These are phyloP conservation scores for Sphaceloma murrayae DNA, from an alignment of 2,329 filamentous ascomycete species.

Conservation along the genomic window DNA sequence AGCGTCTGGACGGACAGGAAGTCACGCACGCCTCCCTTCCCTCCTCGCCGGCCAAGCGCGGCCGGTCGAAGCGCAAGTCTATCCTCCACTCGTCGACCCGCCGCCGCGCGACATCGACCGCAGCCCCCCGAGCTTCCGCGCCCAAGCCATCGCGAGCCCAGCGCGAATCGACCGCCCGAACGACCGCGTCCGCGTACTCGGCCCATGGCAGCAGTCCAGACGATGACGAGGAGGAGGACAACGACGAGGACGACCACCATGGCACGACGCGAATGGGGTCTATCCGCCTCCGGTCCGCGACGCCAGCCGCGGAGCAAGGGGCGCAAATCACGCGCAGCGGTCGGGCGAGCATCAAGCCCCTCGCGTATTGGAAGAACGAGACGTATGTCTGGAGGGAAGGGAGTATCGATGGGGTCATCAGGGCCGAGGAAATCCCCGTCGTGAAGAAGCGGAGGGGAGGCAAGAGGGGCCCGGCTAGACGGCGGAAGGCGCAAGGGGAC, in stretches of 20 bases:
- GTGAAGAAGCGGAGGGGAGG: conserved; percentile 28
- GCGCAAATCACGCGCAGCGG: conserved; percentile 64
- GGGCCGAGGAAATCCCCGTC: conserved; percentile 52
- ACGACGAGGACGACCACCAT: conserved; percentile 18
- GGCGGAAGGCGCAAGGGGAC: conserved; percentile 24
- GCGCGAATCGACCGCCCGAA: background rate
- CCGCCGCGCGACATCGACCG: background rate
- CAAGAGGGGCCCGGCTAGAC: background rate
- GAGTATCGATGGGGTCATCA: conserved; percentile 67
- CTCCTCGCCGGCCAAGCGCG: conserved; percentile 3
- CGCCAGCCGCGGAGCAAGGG: conserved; percentile 39
- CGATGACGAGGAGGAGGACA: conserved; percentile 17
- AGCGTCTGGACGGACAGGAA: too few relatives aligned
- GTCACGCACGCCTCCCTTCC: background rate
- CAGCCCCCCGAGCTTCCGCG: background rate
- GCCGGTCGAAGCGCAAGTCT: background rate
- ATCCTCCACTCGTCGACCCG: background rate
- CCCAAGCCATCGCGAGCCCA: background rate
- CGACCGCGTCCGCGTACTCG: conserved; percentile 1
- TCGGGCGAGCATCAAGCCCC: conserved; percentile 64
- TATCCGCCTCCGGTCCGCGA: conserved; percentile 30
- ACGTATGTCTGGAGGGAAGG: conserved; percentile 58
- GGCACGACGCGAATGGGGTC: conserved; percentile 7
- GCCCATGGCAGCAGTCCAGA: too few relatives aligned
- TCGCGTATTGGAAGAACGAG: conserved; percentile 84